These are phyloP conservation scores for Suhomyces bokatorum DNA, from an alignment of 1,139 yeast genomes.

Conservation along the genomic window DNA sequence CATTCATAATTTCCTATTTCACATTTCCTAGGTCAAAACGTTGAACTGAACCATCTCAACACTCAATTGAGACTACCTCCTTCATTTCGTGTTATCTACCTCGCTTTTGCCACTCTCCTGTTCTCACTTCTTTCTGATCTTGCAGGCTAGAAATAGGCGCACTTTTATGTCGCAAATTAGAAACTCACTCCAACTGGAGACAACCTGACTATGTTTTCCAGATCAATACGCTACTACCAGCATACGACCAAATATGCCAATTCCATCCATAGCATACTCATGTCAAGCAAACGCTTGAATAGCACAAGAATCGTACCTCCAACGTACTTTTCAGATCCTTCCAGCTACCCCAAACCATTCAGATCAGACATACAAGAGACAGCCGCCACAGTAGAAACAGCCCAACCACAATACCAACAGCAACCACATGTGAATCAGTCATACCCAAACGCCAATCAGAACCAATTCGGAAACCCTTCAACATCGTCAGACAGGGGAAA, in stretches of 20 bases:
- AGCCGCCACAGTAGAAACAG: background rate
- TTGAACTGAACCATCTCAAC: too few relatives aligned
- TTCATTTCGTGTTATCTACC: too few relatives aligned
- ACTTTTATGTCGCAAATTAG: background rate
- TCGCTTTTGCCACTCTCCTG: too few relatives aligned
- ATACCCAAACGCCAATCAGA: background rate
- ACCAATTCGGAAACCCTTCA: background rate
- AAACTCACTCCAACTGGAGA: background rate
- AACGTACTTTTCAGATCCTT: conserved; percentile 10
- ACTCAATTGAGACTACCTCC: too few relatives aligned
- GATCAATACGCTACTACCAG: background rate
- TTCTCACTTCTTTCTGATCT: too few relatives aligned
- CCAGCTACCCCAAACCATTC: conserved; percentile 9
- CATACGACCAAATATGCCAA: background rate
- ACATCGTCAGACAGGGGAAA: conserved; percentile 6
- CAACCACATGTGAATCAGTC: background rate
- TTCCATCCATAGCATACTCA: background rate
- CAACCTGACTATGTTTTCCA: background rate
- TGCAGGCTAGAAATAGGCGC: background rate
- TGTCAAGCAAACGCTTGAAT: background rate
- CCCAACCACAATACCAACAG: background rate
- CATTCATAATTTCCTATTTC: too few relatives aligned
- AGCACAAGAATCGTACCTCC: conserved; percentile 7
- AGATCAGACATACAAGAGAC: background rate
- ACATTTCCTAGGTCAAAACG: too few relatives aligned